Percentiles rank a stretch among this genome's conserved stretches.
phyloP scores from a whole-genome alignment of 495 filamentous ascomycete genomes.

The Penicillium desertorum region DNA sequence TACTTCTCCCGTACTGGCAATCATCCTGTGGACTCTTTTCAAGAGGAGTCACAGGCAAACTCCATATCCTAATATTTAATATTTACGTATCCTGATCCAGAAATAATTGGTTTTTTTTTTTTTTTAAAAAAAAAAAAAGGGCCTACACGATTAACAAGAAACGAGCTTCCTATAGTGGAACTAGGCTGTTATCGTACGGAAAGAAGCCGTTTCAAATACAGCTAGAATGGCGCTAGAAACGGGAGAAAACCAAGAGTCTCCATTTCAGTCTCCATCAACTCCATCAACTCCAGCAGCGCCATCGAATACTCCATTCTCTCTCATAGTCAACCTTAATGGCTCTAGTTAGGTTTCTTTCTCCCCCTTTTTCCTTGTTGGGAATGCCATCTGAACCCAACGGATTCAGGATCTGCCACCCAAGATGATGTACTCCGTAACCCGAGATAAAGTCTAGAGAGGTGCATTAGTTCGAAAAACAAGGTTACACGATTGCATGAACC shows the following conservation, averaged over 20 bases:
- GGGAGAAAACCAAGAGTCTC: conserved; percentile 15
- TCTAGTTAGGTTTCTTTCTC: conserved; percentile 3
- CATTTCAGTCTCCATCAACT: not conserved
- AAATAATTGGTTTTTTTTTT: not conserved
- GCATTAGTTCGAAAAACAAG: conserved; percentile 34
- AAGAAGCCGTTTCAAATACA: conserved; percentile 28
- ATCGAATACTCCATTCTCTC: conserved; percentile 1
- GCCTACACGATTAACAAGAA: too few species aligned
- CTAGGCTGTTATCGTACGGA: conserved; percentile 17
- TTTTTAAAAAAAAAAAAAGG: not conserved
- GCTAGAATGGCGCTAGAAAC: conserved; percentile 37
- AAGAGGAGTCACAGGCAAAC: not conserved
- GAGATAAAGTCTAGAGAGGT: conserved; percentile 33
- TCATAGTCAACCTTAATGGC: conserved; percentile 17
- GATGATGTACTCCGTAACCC: conserved; percentile 8
- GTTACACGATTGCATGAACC: conserved; percentile 35
- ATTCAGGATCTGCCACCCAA: conserved; percentile 15
- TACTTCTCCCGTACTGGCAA: not conserved
- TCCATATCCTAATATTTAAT: not conserved
- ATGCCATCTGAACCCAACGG: conserved; percentile 1
- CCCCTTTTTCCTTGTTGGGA: conserved; percentile 16
- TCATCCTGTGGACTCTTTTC: not conserved
- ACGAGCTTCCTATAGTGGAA: conserved; percentile 30
- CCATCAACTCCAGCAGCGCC: not conserved
- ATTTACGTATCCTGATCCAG: not conserved